Evolutionary conservation across 768 basidiomycete genomes (phyloP).

Genomic region (Roridomyces roridus): DNA sequence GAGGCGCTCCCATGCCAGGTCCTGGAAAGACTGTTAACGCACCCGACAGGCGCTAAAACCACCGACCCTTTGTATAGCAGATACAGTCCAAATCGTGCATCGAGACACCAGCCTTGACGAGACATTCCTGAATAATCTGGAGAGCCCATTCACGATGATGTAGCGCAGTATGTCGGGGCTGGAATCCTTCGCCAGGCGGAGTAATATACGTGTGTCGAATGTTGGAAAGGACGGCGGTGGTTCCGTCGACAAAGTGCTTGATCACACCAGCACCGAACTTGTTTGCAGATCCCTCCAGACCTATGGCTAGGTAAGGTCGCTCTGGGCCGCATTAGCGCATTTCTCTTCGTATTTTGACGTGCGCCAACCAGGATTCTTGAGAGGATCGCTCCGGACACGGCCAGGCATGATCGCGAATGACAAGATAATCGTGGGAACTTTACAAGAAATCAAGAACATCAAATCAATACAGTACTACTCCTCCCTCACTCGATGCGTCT

Average conservation of each 20-base stretch:
- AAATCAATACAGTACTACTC: too few relatives aligned
- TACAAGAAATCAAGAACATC: too few relatives aligned
- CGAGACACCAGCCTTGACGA: slow-evolving; percentile 68
- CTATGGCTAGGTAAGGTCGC: slow-evolving; percentile 82
- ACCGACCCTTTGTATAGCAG: slow-evolving; percentile 97
- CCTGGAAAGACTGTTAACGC: slow-evolving; percentile 52
- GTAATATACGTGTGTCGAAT: slow-evolving; percentile 99
- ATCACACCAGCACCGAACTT: slow-evolving; percentile 96
- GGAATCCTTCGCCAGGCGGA: slow-evolving; percentile 96
- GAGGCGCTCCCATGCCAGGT: slow-evolving; percentile 98
- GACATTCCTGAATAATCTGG: slow-evolving; percentile 78
- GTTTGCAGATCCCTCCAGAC: slow-evolving; percentile 97
- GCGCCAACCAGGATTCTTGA: slow-evolving; percentile 29
- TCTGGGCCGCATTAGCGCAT: slow-evolving; percentile 42
- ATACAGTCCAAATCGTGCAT: slow-evolving; percentile 91
- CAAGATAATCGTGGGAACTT: not conserved
- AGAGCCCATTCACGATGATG: slow-evolving; percentile 96
- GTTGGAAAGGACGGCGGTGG: slow-evolving; percentile 84
- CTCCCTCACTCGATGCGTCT: not conserved
- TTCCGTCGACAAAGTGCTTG: slow-evolving; percentile 76
- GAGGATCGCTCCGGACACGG: slow-evolving; percentile 22
- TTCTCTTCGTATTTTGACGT: not conserved
- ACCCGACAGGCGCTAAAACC: slow-evolving; percentile 12
- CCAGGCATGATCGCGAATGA: slow-evolving; percentile 25
- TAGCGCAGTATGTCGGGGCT: slow-evolving; percentile 92